phyloP scores from a whole-genome alignment of 1,284 basidiomycete genomes.

The Rhizoctonia solani region DNA sequence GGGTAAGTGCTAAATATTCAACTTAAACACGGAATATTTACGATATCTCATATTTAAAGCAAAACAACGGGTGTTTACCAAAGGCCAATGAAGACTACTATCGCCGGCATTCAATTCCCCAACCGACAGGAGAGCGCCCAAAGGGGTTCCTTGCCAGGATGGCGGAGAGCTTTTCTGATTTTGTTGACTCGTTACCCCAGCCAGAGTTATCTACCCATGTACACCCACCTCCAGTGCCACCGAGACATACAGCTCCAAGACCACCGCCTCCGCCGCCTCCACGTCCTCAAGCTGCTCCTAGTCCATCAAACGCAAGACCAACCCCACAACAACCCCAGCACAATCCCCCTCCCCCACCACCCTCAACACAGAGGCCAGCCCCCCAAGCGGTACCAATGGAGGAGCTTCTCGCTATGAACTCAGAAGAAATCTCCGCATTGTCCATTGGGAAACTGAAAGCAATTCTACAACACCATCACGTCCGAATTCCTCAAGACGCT shows the following conservation, averaged over 20 bases:
- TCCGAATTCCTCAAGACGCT: conserved; percentile 23
- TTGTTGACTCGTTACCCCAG: conserved; percentile 8
- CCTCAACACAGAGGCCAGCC: neutral
- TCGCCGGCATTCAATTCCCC: conserved; percentile 13
- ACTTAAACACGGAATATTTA: too few relatives aligned
- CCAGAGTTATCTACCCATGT: neutral
- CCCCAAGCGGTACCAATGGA: conserved; percentile 12
- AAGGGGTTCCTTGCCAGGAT: conserved; percentile 8
- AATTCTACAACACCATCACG: conserved; percentile 19
- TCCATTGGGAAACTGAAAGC: conserved; percentile 14
- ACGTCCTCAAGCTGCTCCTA: conserved; percentile 1
- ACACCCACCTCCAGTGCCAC: neutral
- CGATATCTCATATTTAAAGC: too few relatives aligned
- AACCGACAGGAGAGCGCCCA: conserved; percentile 13
- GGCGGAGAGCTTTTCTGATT: conserved; percentile 13
- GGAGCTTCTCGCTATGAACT: neutral
- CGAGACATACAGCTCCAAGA: neutral
- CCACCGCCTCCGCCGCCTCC: neutral
- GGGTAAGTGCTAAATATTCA: conserved; percentile 3
- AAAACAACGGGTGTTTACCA: conserved; percentile 19
- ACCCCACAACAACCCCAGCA: neutral
- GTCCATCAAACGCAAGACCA: neutral
- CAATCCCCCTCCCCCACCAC: neutral
- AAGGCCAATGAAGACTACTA: conserved; percentile 18
- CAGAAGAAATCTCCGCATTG: neutral